Evolutionary conservation across 1,284 basidiomycete species (phyloP), one percentile per base, ranked within the genome.

Genomic region (Fistulina hepatica): DNA sequence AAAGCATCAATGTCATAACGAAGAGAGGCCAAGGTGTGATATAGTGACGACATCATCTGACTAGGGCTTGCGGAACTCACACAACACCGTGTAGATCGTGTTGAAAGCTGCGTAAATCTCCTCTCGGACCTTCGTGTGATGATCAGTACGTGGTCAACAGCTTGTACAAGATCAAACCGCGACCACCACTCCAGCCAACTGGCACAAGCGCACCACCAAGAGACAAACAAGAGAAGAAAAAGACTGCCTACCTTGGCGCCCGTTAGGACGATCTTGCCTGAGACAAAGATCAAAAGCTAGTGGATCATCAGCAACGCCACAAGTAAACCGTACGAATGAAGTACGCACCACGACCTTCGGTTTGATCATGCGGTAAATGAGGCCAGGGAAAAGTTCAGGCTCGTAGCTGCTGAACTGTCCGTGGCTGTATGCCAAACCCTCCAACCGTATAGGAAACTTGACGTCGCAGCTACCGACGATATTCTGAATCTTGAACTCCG

Each of bases 51-150:
- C 69, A n/a, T n/a, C n/a, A n/a, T n/a, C n/a, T n/a, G n/a, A n/a
- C n/a, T 60, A 86, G 39, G 83, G 84, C 62, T 88, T 88, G 59
- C 82, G 73, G 70, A 89, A 89, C 56, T 89, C 85, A 66, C 81
- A 84, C 46, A 94, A 61, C 67, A 93, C 90, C 40, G 90, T 91
- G 61, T 97, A 97, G 49, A 99, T 99, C 45, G 91, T 90, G 67
- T 97, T 97, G 77, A 98, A 99, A 26, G 95, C 95, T 41, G 89
- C 91, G 60, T 98, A 98, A 50, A 98, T 98, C 73, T 99, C 95
- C 66, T 97, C 93, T 63, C 95, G 76, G 60, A 97, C 85, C 88
- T 92, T 59, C 48, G 45, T 28, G 10, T 12, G 20, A 15, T 17
- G 21, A 40, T 46, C 39, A 43, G 44, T n/a, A 26, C n/a, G 10